Conservation (phyloP, 108 stramenopile species). For the Aurantiochytrium sp. region DNA sequence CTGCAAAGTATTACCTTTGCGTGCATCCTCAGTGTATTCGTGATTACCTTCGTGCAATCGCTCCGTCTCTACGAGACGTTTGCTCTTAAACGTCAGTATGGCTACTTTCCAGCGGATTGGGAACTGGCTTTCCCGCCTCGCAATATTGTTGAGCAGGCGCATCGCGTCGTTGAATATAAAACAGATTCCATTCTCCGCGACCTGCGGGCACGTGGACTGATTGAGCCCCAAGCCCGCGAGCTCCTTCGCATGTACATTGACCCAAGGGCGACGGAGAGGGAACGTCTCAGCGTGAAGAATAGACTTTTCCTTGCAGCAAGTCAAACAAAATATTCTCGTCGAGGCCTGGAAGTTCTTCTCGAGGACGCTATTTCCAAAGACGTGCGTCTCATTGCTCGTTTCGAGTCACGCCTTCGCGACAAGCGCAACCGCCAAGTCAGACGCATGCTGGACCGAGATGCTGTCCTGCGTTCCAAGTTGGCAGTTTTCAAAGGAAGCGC, state of each 20-base stretch:
- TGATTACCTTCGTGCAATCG: background rate
- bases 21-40: background rate
- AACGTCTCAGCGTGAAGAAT: background rate
- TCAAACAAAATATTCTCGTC: background rate
- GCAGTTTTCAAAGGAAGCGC: background rate
- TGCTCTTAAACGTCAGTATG: background rate
- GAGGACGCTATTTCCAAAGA: background rate
- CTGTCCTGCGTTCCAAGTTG: background rate
- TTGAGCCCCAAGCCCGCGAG: background rate
- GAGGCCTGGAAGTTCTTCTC: background rate
- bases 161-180: background rate
- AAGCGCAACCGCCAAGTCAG: background rate
- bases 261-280: background rate
- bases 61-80: background rate
- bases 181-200: background rate
- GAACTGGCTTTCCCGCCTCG: background rate
- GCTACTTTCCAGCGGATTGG: background rate
- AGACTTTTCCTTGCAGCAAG: background rate
- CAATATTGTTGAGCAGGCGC: background rate
- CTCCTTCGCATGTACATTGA: background rate
- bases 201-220: background rate
- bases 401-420: background rate
- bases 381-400: background rate
- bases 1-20: background rate
- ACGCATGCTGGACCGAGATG: background rate